Evolutionary conservation across 176 grass and related monocot species (phyloP), one percentile per base, ranked within the genome.

Genomic region (Poa pratensis): DNA sequence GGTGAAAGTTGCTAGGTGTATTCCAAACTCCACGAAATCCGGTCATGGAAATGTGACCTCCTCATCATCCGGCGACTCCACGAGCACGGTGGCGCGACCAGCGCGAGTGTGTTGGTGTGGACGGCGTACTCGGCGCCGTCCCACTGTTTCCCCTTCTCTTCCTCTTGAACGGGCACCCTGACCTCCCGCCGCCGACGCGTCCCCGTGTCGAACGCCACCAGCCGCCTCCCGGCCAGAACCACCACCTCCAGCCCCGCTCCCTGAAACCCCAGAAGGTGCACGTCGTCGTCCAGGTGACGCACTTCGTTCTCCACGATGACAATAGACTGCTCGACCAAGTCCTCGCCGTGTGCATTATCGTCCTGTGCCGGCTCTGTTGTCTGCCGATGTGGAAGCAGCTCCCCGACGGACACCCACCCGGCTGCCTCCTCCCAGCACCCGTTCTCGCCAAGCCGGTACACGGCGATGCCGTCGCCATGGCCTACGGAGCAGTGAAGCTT

Each of bases 21-120:
- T 45, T 45, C 43, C 43, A 45, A 10, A 45, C 43, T 32, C 27
- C 14, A 32, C 14, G 28, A 52, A 63, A 69, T n/a, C 26, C 20
- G 26, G 6, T 68, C 61, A 77, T 10, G 22, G 69, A 17, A 17
- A 57, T 1, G 75, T 7, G 22, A 3, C 42, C 18, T 34, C 78
- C 32, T 7, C 43, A 20, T 72, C 81, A 6, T 74, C 81, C 13
- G 59, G 80, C 50, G 20, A 26, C 55, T 88, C 46, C 42, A n/a
- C 27, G 43, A 73, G 69, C 59, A 62, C 18, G 17, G 46, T 13
- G n/a, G 58, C 58, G 82, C 83, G 7, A 94, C 30, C 2, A 80
- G 35, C 34, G 89, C 86, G 7, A 94, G 92, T 27, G 92, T 91
- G 86, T 91, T 94, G 83, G 82, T 90, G 86, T 94, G 87, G 28